Conservation (phyloP, 2,329 filamentous ascomycete genomes). For the Penicillium occitanis region DNA sequence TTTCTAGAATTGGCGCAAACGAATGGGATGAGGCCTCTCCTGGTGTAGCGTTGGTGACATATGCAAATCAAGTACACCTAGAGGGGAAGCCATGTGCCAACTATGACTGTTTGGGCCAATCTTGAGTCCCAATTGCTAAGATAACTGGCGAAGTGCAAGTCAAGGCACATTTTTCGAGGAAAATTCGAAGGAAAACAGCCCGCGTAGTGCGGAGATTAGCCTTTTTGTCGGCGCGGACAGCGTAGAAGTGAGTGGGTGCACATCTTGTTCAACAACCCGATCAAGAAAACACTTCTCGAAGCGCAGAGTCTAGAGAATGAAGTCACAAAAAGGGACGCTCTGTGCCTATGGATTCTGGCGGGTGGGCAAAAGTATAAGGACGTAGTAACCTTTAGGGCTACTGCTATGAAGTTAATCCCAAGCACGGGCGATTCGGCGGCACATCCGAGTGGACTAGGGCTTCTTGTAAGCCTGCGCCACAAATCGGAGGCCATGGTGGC, state of each 20-base stretch:
- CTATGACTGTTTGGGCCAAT: conserved; percentile 13
- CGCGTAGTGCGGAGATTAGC: conserved; percentile 15
- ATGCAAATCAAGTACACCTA: conserved; percentile 17
- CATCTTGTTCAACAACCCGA: conserved; percentile 6
- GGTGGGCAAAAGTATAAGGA: conserved; percentile 3
- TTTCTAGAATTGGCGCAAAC: conserved; percentile 11
- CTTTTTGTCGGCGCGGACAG: conserved; percentile 18
- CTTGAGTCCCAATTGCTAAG: not conserved
- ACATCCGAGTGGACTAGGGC: conserved; percentile 19
- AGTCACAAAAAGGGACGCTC: conserved; percentile 16
- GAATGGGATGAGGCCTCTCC: conserved; percentile 16
- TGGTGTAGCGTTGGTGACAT: conserved; percentile 21
- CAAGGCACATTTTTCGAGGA: conserved; percentile 13
- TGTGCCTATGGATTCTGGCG: conserved; percentile 19
- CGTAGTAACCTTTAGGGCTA: conserved; percentile 17
- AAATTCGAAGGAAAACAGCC: not conserved
- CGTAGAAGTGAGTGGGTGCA: conserved; percentile 14
- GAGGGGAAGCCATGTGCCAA: conserved; percentile 16
- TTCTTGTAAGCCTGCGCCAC: conserved; percentile 17
- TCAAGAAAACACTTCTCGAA: not conserved
- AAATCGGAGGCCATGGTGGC: conserved; percentile 8
- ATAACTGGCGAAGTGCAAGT: conserved; percentile 5
- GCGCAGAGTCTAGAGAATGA: conserved; percentile 14
- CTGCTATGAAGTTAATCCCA: conserved; percentile 17
- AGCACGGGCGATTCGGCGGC: conserved; percentile 22